Evolutionary conservation across 257 asterid genomes (phyloP).

Genomic region (Marsdenia floribunda): DNA sequence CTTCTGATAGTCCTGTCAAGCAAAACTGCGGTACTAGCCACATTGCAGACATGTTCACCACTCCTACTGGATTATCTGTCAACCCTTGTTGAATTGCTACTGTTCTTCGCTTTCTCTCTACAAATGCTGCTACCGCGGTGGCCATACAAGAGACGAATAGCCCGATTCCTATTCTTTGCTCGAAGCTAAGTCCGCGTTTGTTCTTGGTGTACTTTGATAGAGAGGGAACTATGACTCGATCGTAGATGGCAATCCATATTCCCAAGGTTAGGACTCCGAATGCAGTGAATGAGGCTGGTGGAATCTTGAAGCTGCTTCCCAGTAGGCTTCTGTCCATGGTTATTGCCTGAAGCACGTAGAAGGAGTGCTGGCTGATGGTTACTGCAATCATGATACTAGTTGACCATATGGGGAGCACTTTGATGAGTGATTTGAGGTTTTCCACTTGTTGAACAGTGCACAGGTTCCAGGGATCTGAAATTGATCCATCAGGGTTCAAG

Average conservation of each 20-base stretch:
- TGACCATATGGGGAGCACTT: constrained; percentile 70
- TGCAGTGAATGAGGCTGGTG: constrained; percentile 42
- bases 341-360: constrained; percentile 57
- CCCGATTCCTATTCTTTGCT: constrained; percentile 54
- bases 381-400: constrained; percentile 53
- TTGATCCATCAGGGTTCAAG: constrained; percentile 38
- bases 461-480: constrained; percentile 42
- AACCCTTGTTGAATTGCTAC: constrained; percentile 43
- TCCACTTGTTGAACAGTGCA: constrained; percentile 67
- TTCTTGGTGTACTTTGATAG: constrained; percentile 40
- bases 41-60: constrained; percentile 57
- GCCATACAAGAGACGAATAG: constrained; percentile 48
- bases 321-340: constrained; percentile 43
- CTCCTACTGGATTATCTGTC: constrained; percentile 20
- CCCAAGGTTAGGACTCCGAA: constrained; percentile 43
- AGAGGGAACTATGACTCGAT: constrained; percentile 44
- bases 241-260: constrained; percentile 52
- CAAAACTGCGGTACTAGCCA: constrained; percentile 62
- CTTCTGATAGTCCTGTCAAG: constrained; percentile 56
- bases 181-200: constrained; percentile 43
- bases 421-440: constrained; percentile 50
- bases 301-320: constrained; percentile 42
- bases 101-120: constrained; percentile 46
- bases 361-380: constrained; percentile 47
- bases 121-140: constrained; percentile 40